These are phyloP conservation scores for Boletus vinaceobasis DNA, from an alignment of 768 basidiomycete species.

Conservation along the genomic window DNA sequence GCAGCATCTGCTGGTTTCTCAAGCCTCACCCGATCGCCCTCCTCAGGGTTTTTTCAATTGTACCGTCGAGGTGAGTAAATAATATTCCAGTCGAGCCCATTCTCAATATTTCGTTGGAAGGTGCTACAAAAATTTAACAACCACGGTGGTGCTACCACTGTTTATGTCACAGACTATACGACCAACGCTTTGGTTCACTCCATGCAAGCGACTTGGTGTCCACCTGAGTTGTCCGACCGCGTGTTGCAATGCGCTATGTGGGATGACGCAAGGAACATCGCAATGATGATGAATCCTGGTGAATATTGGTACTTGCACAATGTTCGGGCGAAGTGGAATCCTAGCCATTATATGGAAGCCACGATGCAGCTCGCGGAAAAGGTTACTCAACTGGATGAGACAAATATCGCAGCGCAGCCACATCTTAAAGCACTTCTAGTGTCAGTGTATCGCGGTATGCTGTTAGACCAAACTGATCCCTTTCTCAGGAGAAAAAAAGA, in stretches of 20 bases:
- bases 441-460: slow-evolving; percentile 34
- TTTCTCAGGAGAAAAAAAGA: slow-evolving; percentile 47
- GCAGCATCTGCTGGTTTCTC: slow-evolving; percentile 48
- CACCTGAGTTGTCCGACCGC: slow-evolving; percentile 38
- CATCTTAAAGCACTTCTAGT: slow-evolving; percentile 48
- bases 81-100: neutral
- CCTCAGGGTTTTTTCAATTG: slow-evolving; percentile 59
- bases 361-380: slow-evolving; percentile 47
- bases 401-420: slow-evolving; percentile 32
- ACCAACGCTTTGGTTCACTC: slow-evolving; percentile 33
- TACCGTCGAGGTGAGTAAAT: slow-evolving; percentile 52
- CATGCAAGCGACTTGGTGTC: slow-evolving; percentile 46
- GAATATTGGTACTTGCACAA: slow-evolving; percentile 55
- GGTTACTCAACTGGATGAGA: slow-evolving; percentile 41
- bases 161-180: slow-evolving; percentile 71
- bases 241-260: slow-evolving; percentile 60
- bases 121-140: slow-evolving; percentile 44
- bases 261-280: slow-evolving; percentile 45
- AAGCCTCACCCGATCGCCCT: slow-evolving; percentile 42
- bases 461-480: slow-evolving; percentile 4
- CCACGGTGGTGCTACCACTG: slow-evolving; percentile 36
- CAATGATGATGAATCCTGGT: slow-evolving; percentile 42
- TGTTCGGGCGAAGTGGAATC: slow-evolving; percentile 40
- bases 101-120: slow-evolving; percentile 30
- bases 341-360: slow-evolving; percentile 46